These are phyloP conservation scores for Entophlyctis luteolus DNA, from an alignment of 192 early-diverging fungal genomes.

Conservation along the genomic window DNA sequence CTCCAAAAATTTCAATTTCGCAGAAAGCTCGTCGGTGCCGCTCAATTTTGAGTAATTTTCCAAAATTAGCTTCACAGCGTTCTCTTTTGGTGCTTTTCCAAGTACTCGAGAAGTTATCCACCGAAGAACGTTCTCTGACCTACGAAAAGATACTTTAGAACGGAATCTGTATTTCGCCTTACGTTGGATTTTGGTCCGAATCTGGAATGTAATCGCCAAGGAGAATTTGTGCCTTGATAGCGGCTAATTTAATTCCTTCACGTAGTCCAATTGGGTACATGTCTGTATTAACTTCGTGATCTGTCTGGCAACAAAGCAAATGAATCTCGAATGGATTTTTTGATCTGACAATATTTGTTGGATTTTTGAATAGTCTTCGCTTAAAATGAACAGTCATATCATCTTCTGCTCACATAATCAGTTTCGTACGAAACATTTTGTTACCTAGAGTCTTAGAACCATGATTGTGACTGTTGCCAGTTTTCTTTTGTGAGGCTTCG, in stretches of 20 bases:
- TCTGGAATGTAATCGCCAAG: slow-evolving; percentile 43
- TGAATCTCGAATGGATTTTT: slow-evolving; percentile 44
- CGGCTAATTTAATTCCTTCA: slow-evolving; percentile 45
- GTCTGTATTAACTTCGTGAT: slow-evolving; percentile 45
- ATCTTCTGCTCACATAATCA: too few species aligned
- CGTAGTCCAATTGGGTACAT: slow-evolving; percentile 41
- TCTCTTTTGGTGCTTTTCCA: slow-evolving; percentile 36
- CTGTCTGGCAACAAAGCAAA: slow-evolving; percentile 45
- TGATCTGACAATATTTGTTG: slow-evolving; percentile 20
- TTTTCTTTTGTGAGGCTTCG: slow-evolving; percentile 37
- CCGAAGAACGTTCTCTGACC: slow-evolving; percentile 24
- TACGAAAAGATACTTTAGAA: neutral
- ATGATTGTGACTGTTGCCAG: too few species aligned
- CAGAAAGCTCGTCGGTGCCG: slow-evolving; percentile 26
- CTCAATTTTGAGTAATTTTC: slow-evolving; percentile 42
- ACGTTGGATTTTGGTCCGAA: slow-evolving; percentile 32
- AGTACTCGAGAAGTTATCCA: slow-evolving; percentile 40
- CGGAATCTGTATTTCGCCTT: slow-evolving; percentile 19
- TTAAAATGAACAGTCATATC: slow-evolving; percentile 43
- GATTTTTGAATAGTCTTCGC: slow-evolving; percentile 50
- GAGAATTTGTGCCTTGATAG: slow-evolving; percentile 42
- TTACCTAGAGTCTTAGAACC: too few species aligned
- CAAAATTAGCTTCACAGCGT: slow-evolving; percentile 38
- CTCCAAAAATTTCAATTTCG: slow-evolving; percentile 45
- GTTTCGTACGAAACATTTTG: too few species aligned